phyloP scores from a whole-genome alignment of 805 yeast genomes.

The Candida oleophila region DNA sequence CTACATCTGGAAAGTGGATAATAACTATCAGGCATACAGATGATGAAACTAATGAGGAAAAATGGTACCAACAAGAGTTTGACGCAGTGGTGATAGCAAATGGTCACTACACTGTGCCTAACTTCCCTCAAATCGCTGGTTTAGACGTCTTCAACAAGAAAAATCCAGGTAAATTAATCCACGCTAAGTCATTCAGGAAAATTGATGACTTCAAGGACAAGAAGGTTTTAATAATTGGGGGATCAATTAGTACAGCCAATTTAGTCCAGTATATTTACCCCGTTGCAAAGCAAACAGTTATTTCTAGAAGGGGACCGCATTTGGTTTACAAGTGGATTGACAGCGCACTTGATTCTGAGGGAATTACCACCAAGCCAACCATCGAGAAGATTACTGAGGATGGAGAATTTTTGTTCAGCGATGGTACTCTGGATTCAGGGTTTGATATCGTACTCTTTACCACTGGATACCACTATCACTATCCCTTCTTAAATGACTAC shows the following conservation, averaged over 20 bases:
- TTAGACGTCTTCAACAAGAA: constrained; percentile 44
- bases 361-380: constrained; percentile 27
- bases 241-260: constrained; percentile 42
- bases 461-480: constrained; percentile 51
- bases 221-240: constrained; percentile 44
- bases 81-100: constrained; percentile 66
- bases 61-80: constrained; percentile 47
- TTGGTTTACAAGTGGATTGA: constrained; percentile 34
- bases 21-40: constrained; percentile 19
- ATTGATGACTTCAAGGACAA: constrained; percentile 43
- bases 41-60: constrained; percentile 13
- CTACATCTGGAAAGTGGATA: constrained; percentile 36
- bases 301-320: constrained; percentile 28
- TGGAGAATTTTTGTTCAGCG: constrained; percentile 24
- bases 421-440: constrained; percentile 21
- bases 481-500: constrained; percentile 37
- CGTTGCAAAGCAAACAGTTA: constrained; percentile 22
- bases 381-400: constrained; percentile 18
- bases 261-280: constrained; percentile 41
- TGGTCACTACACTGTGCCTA: constrained; percentile 66
- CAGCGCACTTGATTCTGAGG: constrained; percentile 35
- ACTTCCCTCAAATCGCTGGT: constrained; percentile 55
- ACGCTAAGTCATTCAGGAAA: constrained; percentile 55
- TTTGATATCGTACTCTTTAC: constrained; percentile 46
- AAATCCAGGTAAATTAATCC: constrained; percentile 50